These are phyloP conservation scores for Hypericum perforatum DNA, from an alignment of 345 rosid genomes.

Conservation along the genomic window DNA sequence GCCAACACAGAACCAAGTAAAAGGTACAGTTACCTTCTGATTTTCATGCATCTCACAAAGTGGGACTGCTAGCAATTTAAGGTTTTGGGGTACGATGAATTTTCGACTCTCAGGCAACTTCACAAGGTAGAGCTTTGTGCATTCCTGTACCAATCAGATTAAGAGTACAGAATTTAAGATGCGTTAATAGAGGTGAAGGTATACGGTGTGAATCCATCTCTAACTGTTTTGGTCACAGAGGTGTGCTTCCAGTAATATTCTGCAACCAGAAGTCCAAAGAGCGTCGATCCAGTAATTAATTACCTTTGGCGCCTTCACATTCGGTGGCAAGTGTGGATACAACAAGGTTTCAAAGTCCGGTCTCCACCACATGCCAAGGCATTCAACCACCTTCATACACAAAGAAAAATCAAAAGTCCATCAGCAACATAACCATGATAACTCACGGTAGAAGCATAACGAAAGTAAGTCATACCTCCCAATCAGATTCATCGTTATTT, in stretches of 20 bases:
- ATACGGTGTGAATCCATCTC: too few relatives aligned
- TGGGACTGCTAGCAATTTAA: conserved; percentile 79
- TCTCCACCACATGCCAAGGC: conserved; percentile 91
- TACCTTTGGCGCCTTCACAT: conserved; percentile 61
- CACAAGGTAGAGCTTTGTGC: conserved; percentile 69
- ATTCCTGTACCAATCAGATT: conserved; percentile 34
- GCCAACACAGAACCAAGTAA: too few relatives aligned
- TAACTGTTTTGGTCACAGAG: background rate
- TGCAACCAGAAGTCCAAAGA: conserved; percentile 2
- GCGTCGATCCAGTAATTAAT: background rate
- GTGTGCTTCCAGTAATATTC: conserved; percentile 2
- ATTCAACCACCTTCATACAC: conserved; percentile 48
- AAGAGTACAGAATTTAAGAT: too few relatives aligned
- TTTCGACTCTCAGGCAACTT: conserved; percentile 44
- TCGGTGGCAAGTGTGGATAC: conserved; percentile 61
- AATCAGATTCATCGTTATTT: conserved; percentile 27
- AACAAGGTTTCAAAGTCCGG: conserved; percentile 56
- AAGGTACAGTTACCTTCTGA: conserved; percentile 38
- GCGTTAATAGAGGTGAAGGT: too few relatives aligned
- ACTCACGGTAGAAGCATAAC: conserved; percentile 1
- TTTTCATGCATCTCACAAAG: conserved; percentile 66
- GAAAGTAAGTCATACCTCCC: conserved; percentile 42
- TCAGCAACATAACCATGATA: background rate
- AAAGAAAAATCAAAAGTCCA: background rate
- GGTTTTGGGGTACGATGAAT: conserved; percentile 65